Base-by-base conservation (phyloP, 805 yeast species). In the Ogataea minuta region DNA sequence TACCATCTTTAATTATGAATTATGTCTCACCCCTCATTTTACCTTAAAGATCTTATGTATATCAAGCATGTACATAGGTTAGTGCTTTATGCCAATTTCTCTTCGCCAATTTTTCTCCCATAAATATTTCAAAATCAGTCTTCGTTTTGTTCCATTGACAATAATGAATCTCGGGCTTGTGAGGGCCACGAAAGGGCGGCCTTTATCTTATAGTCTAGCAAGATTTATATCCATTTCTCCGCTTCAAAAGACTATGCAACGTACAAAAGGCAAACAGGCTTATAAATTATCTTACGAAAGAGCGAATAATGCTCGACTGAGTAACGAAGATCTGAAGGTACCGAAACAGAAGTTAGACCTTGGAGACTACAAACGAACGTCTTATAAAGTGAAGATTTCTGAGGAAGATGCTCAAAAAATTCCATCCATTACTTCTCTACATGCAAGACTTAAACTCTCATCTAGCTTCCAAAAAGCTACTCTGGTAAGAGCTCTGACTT, bases 401-500 rank as follows among this genome's bases (percentile, higher is more conserved):
- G 81, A 77, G 40, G 76, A 69, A 17, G 66, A 72, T 13, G 84
- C 84, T 3, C 45, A 54, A 3, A 64, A 76, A 54, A 77, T 88
- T 9, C 85, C 96, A 2, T 74, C 81, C n/a, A 69, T 93, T 38
- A 74, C 74, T 25, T 81, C 96, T 4, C 71, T 91, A 43, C 96
- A 87, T 54, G 67, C 84, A 13, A 78, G 99, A 62, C 68, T 91
- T 37, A 62, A 71, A 13, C 71, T 91, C 36, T 83, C 93, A 6
- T 51, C 65, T 16, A 54, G 62, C 6, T 84, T 76, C 54, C 60
- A 79, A 40, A 69, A 73, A 27, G 70, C 88, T 9, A 78, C 91
- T 1, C 71, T 93, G 44, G 90, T 95, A 1, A 83, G 90, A 56
- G 77, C 93, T 29, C 71, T 93, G 48, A 84, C 90, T 37, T 78